phyloP scores from a whole-genome alignment of 2,329 filamentous ascomycete species.

The Verticillium zaregamsianum region DNA sequence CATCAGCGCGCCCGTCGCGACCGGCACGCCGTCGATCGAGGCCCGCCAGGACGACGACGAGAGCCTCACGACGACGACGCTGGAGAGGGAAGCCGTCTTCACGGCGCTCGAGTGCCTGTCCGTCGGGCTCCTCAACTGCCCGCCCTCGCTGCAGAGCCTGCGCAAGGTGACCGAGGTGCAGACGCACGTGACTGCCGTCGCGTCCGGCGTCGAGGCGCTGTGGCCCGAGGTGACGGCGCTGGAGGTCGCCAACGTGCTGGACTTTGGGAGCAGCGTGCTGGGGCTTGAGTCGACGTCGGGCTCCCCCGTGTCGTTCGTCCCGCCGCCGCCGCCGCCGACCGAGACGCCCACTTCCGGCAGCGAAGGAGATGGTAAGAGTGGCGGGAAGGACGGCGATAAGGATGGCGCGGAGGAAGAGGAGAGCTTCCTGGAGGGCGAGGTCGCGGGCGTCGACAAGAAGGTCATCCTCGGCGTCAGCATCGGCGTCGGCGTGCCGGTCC shows the following conservation, averaged over 20 bases:
- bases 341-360: background rate
- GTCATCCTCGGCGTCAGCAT: slow-evolving; percentile 45
- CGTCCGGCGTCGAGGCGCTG: slow-evolving; percentile 28
- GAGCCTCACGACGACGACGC: slow-evolving; percentile 30
- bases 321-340: slow-evolving; percentile 22
- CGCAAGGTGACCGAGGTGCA: slow-evolving; percentile 30
- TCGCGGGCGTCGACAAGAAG: slow-evolving; percentile 32
- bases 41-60: slow-evolving; percentile 17
- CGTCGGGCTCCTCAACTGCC: slow-evolving; percentile 41
- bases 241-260: slow-evolving; percentile 25
- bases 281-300: slow-evolving; percentile 34
- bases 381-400: background rate
- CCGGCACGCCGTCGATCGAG: slow-evolving; percentile 11
- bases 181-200: slow-evolving; percentile 35
- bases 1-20: slow-evolving; percentile 16
- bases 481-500: slow-evolving; percentile 36
- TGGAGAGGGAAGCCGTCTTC: slow-evolving; percentile 17
- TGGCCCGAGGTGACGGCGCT: slow-evolving; percentile 32
- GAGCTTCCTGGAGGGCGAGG: background rate
- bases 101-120: slow-evolving; percentile 40
- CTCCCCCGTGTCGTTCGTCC: slow-evolving; percentile 37
- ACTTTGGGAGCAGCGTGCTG: slow-evolving; percentile 37
- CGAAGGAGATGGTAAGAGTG: background rate
- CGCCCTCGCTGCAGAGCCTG: slow-evolving; percentile 43
- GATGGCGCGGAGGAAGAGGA: background rate